Evolutionary conservation across 139 green algal genomes (phyloP).

Genomic region (Picochlorum costavermella): DNA sequence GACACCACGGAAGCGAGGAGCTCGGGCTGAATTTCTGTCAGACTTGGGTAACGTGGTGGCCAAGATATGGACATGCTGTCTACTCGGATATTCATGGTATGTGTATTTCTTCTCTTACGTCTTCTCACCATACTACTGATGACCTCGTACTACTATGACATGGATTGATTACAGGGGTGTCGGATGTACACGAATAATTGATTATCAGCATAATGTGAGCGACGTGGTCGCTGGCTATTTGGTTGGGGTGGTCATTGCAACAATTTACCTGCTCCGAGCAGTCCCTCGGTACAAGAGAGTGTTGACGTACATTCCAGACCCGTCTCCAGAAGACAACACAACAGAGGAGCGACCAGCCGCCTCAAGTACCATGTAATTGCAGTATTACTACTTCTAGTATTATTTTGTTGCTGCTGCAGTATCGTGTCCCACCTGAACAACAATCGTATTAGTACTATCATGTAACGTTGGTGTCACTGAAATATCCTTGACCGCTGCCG

Average conservation of each 20-base stretch:
- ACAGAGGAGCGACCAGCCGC: background rate
- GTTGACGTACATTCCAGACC: background rate
- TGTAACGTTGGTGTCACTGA: background rate
- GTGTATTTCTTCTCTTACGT: background rate
- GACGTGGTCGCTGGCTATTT: slow-evolving; percentile 3
- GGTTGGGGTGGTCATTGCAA: slow-evolving; percentile 3
- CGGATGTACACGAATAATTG: slow-evolving; percentile 1
- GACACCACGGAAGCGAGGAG: background rate
- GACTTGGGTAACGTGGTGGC: slow-evolving; percentile 25
- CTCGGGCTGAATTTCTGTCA: slow-evolving; percentile 12
- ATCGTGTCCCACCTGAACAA: no score
- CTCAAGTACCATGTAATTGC: background rate
- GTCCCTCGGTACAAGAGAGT: slow-evolving; percentile 7
- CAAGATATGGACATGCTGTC: slow-evolving; percentile 24
- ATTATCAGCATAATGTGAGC: slow-evolving; percentile 2
- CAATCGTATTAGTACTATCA: background rate
- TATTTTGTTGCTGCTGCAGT: no score
- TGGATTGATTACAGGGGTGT: slow-evolving; percentile 1
- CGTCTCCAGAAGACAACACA: background rate
- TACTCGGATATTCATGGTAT: slow-evolving; percentile 8
- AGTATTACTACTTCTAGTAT: background rate
- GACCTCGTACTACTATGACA: no score
- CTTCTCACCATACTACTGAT: no score
- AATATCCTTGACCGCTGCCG: background rate
- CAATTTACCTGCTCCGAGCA: slow-evolving; percentile 3